Evolutionary conservation across 163 green algal species (phyloP).

Genomic region (Scenedesmus sp.): DNA sequence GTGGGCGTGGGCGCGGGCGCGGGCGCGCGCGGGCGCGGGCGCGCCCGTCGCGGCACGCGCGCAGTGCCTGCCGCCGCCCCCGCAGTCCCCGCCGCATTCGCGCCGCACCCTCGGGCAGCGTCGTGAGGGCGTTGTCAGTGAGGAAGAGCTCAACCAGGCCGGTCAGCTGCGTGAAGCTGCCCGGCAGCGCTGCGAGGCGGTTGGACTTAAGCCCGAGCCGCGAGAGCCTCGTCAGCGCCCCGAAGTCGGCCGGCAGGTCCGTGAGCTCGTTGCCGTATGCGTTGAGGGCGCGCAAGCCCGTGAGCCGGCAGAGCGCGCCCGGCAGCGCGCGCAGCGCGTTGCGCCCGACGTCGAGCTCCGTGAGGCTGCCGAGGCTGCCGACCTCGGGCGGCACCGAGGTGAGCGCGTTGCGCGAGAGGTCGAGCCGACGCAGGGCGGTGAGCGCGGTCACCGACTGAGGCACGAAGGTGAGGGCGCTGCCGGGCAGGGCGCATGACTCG

Average conservation of each 20-base stretch:
- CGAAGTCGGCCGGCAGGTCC: constrained; percentile 54
- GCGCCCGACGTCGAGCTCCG: constrained; percentile 35
- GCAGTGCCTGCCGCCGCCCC: too few relatives aligned
- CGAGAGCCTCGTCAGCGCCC: constrained; percentile 47
- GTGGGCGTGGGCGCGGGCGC: too few relatives aligned
- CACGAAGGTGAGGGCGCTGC: constrained; percentile 42
- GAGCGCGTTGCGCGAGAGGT: constrained; percentile 41
- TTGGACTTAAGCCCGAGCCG: constrained; percentile 66
- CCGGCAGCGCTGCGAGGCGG: constrained; percentile 52
- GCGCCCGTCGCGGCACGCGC: too few relatives aligned
- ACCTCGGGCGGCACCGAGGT: constrained; percentile 28
- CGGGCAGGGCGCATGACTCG: constrained; percentile 26
- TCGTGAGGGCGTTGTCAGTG: constrained; percentile 61
- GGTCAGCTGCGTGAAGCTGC: constrained; percentile 47
- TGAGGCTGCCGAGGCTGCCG: constrained; percentile 20
- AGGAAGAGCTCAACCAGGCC: constrained; percentile 66
- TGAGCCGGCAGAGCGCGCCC: constrained; percentile 14
- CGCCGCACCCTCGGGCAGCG: constrained; percentile 50
- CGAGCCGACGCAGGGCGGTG: constrained; percentile 15
- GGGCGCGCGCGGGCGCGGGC: too few relatives aligned
- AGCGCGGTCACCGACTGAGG: constrained; percentile 20
- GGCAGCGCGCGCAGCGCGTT: constrained; percentile 40
- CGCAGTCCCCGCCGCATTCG: too few relatives aligned
- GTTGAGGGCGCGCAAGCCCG: constrained; percentile 50
- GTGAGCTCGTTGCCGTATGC: constrained; percentile 60